Percentiles rank a stretch among this genome's conserved stretches.
Conservation (phyloP, 805 yeast species). For the Sugiyamaella boreocaroliniensis region DNA sequence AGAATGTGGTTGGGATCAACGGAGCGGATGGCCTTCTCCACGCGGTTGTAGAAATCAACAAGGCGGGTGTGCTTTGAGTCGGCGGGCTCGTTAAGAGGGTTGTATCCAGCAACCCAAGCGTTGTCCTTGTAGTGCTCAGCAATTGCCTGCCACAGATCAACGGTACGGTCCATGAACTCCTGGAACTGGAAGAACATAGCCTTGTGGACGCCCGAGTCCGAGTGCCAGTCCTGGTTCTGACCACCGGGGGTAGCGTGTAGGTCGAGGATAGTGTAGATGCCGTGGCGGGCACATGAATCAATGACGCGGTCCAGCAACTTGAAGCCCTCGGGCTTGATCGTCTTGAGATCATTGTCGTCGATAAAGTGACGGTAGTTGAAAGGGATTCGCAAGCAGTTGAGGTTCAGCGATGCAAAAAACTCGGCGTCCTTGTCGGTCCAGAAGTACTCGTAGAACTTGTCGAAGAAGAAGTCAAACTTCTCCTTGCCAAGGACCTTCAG, state of each 20-base stretch:
- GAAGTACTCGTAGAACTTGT: slow-evolving; percentile 46
- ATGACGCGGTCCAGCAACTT: slow-evolving; percentile 39
- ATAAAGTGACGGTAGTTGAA: slow-evolving; percentile 47
- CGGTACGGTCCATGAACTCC: slow-evolving; percentile 41
- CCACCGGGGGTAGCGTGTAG: slow-evolving; percentile 49
- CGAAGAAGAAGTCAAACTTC: slow-evolving; percentile 43
- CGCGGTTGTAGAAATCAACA: slow-evolving; percentile 34
- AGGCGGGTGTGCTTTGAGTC: slow-evolving; percentile 38
- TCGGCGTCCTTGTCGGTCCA: slow-evolving; percentile 47
- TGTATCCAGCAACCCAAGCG: slow-evolving; percentile 48
- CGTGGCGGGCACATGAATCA: slow-evolving; percentile 40
- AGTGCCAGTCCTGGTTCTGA: slow-evolving; percentile 51
- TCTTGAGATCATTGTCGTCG: slow-evolving; percentile 40
- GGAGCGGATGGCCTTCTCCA: slow-evolving; percentile 36
- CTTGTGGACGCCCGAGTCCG: slow-evolving; percentile 42
- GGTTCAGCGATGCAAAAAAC: slow-evolving; percentile 37
- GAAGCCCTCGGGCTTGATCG: slow-evolving; percentile 41
- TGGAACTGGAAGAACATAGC: slow-evolving; percentile 45
- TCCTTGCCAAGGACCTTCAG: slow-evolving; percentile 39
- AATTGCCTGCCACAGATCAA: slow-evolving; percentile 41
- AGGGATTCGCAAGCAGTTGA: slow-evolving; percentile 45
- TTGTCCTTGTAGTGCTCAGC: slow-evolving; percentile 43
- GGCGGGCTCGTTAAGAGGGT: slow-evolving; percentile 50
- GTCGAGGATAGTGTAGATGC: slow-evolving; percentile 44
- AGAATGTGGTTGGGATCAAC: slow-evolving; percentile 45